Base-by-base conservation (phyloP, 768 basidiomycete genomes). In the Paxillus involutus region DNA sequence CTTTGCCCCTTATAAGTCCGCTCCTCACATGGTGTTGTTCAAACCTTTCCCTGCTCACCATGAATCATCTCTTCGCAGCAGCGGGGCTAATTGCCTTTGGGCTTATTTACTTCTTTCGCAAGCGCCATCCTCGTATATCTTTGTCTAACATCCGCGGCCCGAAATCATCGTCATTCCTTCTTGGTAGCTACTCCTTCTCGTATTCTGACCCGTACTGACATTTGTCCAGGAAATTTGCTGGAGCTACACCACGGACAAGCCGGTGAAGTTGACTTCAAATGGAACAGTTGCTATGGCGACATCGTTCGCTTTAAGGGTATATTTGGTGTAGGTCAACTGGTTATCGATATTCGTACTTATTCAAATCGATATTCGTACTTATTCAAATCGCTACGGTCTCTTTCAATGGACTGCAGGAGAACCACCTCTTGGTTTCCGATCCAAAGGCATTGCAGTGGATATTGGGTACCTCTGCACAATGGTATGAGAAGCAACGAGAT, bases 351-450 rank as follows among this genome's bases (percentile, higher is more conserved):
- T 8, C 16, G 14, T 35, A 2, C 35, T 35, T 35, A 12, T 35
- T 35, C 35, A 12, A 14, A 35, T 14, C 35, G 35, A 26, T 29
- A 7, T 17, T 8, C 16, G 14, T 35, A 2, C 35, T 35, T 35
- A 12, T 35, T 35, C 35, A 12, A 14, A 35, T 14, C 35, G 35
- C 4, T 13, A 6, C 35, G 32, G 30, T 21, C 30, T 47, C n/a
- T 37, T 32, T 17, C 54, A 58, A 19, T 47, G 21, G 26, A 43
- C 46, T 40, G 14, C 49, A 79, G 80, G 74, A 73, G 57, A 74
- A 80, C 51, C 68, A 73, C 26, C 74, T 81, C 16, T 60, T 80
- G 33, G 58, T 81, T 4, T 66, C 77, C 6, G 80, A 82, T 61
- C 74, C 78, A 5, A 81, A 82, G 57, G 79, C 78, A 6, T 41